Evolutionary conservation across 352 stramenopile genomes (phyloP).

Genomic region (Globisporangium apiculatum): DNA sequence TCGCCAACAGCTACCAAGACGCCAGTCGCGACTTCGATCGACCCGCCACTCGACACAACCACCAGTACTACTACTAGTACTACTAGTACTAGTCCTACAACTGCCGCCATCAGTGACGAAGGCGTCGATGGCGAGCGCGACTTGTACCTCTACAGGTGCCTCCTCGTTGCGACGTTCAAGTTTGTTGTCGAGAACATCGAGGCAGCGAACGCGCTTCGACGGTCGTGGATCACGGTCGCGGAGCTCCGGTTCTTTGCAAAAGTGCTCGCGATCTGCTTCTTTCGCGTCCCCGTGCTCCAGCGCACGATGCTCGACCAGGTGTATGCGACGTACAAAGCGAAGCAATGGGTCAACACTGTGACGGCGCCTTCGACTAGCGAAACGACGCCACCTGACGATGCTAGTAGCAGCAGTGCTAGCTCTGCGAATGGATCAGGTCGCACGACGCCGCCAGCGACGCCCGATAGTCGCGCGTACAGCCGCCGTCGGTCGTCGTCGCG

Average conservation of each 20-base stretch:
- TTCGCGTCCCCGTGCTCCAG: conserved; percentile 51
- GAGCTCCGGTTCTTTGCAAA: conserved; percentile 65
- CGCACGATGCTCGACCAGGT: conserved; percentile 45
- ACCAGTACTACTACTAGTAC: conserved; percentile 1
- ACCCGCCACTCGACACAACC: conserved; percentile 10
- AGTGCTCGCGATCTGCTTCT: conserved; percentile 63
- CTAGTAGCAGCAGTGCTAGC: not conserved
- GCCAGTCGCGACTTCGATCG: too few species aligned
- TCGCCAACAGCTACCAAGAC: conserved; percentile 14
- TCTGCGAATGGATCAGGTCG: too few species aligned
- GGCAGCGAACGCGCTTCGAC: conserved; percentile 24
- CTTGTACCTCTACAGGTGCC: conserved; percentile 55
- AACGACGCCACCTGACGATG: not conserved
- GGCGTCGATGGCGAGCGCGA: conserved; percentile 40
- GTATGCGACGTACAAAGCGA: conserved; percentile 38
- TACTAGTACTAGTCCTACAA: conserved; percentile 8
- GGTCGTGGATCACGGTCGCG: conserved; percentile 44
- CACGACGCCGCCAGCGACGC: not conserved
- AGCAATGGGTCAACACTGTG: conserved; percentile 36
- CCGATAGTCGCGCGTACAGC: not conserved
- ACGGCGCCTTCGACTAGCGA: not conserved
- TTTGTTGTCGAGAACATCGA: conserved; percentile 62
- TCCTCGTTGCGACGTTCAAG: conserved; percentile 75
- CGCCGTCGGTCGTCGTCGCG: conserved; percentile 32
- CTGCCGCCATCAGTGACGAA: conserved; percentile 17